Evolutionary conservation across 2,329 filamentous ascomycete genomes (phyloP), one percentile per base, ranked within the genome.

Genomic region (Aspergillus pseudoterreus): DNA sequence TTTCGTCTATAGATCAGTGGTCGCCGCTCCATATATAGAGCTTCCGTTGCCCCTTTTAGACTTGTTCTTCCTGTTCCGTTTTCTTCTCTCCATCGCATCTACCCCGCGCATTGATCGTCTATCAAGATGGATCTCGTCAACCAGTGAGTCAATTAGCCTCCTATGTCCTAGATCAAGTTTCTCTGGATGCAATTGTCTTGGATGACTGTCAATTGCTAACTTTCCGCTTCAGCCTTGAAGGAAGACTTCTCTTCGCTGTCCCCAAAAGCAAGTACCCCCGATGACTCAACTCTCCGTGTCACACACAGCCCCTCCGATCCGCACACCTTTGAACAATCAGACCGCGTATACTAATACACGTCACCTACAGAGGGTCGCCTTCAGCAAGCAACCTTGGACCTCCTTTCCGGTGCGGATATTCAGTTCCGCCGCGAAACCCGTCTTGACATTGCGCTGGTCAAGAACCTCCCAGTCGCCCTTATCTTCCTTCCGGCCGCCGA

Each of bases 401-500:
- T 99, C 47, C 87, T 99, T 49, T 82, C 92, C 67, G 94, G 94
- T 59, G 90, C 88, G 64, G 94, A 99, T 72, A 92, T 99, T 64
- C 91, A 99, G 72, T 99, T 99, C 78, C 86, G 89, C 71, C 87
- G 94, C 67, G 91, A 96, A 78, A 91, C 88, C 71, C 87, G 94
- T 53, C 88, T 97, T 64, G 94, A 99, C 72, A 96, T 99, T 67
- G 94, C 94, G 14, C 86, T 99, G 22, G 94, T 97, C 68, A 95
- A 96, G 79, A 99, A 99, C 75, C 84, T 94, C 24, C 90, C 89
- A 33, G 90, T 99, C 63, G 94, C 94, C 14, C 88, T 99, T 54
- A 86, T 99, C 68, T 99, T 99, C 79, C 87, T 99, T 22, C 94
- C 94, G 27, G 94, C 92, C 35, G 92, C 91, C 60, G 94, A 99